Conservation (phyloP, 129 eudicot genomes). For the Smallanthus sonchifolius region DNA sequence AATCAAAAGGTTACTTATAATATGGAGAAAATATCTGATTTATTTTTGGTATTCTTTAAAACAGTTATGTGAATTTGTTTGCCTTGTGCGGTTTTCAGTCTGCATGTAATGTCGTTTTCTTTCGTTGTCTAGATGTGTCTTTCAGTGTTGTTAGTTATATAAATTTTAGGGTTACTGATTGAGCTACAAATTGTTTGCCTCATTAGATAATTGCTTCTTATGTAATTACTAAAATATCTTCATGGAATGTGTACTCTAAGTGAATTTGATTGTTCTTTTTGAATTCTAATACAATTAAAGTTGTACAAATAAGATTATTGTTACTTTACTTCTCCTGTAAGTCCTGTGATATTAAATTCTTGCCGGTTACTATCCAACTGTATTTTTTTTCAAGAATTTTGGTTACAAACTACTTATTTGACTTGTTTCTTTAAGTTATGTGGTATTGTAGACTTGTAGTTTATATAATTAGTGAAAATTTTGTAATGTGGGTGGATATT, state of each 20-base stretch:
- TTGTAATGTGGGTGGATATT: background rate
- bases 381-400: background rate
- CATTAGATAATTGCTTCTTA: conserved; percentile 6
- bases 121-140: conserved; percentile 6
- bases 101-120: conserved; percentile 12
- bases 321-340: background rate
- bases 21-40: background rate
- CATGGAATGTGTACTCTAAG: background rate
- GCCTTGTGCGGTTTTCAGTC: conserved; percentile 1
- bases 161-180: background rate
- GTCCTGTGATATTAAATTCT: background rate
- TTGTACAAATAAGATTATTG: background rate
- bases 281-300: background rate
- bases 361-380: background rate
- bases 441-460: too few species aligned
- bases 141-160: background rate
- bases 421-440: background rate
- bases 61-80: background rate
- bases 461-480: background rate
- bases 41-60: too few species aligned
- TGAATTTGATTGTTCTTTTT: background rate
- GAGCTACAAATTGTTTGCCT: conserved; percentile 11
- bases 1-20: too few species aligned
- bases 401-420: background rate
- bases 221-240: background rate